Evolutionary conservation across 768 basidiomycete genomes (phyloP), one percentile per base, ranked within the genome.

Genomic region (Boletus edulis): DNA sequence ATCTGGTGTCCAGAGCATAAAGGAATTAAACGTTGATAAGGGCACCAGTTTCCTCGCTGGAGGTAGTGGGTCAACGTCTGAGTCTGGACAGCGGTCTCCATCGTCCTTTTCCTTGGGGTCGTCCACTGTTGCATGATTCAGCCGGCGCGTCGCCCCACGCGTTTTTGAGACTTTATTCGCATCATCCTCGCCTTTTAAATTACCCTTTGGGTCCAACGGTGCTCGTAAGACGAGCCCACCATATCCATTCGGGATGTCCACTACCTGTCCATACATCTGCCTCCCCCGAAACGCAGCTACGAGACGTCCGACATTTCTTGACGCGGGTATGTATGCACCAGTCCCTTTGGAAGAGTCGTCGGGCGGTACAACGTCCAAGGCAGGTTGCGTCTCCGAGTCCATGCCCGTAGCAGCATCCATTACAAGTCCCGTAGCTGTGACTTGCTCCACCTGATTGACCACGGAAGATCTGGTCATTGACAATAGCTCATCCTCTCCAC

Each of bases 1-100:
- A 68, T 93, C 91, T 5, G 86, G 79, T 54, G 84, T 76, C 91
- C 91, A 93, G 22, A 93, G 65, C n/a, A 81, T 80, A 59, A 93
- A 82, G 1, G 81, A 82, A 3, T 78, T 74, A 63, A 93, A 93
- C 45, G 75, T 76, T 0, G 80, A 78, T 3, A 73, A 71, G 5
- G 86, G 79, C 8, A 72, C 62, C 52, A 89, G 68, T 12, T 59
- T 69, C 43, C 75, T 75, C 20, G 64, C 66, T 18, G 12, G 49
- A 0, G 64, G 61, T 20, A 17, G 17, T 14, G 46, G 17, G 13
- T 51, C 41, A 4, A 34, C 13, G 15, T 39, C 53, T 11, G 39
- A 22, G 20, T 51, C 52, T 34, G 48, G 20, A 41, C 5, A 29
- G 24, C 65, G 66, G 29, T 67, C 67, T 12, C 35, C 46, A n/a